These are phyloP conservation scores for Thozetella sp. DNA, from an alignment of 495 filamentous ascomycete genomes.

Conservation along the genomic window DNA sequence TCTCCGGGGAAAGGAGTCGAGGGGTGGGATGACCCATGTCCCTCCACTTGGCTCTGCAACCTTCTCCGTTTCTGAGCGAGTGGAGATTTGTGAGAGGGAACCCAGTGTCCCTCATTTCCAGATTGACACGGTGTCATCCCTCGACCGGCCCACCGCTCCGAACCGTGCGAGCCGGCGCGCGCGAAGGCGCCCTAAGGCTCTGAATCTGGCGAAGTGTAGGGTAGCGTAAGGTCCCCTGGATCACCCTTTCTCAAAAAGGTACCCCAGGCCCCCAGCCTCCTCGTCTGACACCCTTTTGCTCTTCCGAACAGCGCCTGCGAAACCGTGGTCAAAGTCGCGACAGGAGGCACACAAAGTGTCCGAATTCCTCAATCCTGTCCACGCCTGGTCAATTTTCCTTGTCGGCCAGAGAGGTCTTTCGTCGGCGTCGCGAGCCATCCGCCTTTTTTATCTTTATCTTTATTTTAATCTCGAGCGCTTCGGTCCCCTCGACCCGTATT, in stretches of 20 bases:
- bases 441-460: neutral
- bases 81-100: neutral
- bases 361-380: neutral
- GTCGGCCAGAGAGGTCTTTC: too few relatives aligned
- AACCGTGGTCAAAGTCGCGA: neutral
- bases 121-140: neutral
- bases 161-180: neutral
- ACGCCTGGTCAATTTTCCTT: too few relatives aligned
- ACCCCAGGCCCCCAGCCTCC: conserved; percentile 23
- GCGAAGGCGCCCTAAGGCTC: neutral
- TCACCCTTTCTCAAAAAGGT: conserved; percentile 7
- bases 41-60: conserved; percentile 13
- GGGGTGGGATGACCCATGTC: conserved; percentile 10
- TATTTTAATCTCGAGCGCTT: neutral
- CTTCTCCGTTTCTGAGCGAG: neutral
- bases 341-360: neutral
- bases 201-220: neutral
- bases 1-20: conserved; percentile 16
- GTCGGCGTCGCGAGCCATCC: neutral
- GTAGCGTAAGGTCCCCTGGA: neutral
- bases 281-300: conserved; percentile 7
- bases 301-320: neutral
- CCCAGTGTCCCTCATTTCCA: neutral
- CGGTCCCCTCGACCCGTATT: neutral
- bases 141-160: neutral